Percentiles rank a stretch among this genome's conserved stretches.
Conservation (phyloP, 2,329 filamentous ascomycete genomes). For the Cryphonectria radicalis region DNA sequence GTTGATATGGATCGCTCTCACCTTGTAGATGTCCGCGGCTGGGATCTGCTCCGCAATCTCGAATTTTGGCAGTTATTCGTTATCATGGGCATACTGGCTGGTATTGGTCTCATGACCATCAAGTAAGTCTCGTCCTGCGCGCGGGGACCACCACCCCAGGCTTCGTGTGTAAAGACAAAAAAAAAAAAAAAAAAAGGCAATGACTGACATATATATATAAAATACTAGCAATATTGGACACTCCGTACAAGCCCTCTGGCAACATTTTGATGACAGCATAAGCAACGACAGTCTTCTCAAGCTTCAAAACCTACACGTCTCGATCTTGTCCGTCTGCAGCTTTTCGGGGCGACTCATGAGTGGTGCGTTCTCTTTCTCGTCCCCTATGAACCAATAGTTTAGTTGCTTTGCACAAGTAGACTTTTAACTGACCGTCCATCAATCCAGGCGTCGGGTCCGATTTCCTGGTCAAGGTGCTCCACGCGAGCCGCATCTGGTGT, state of each 20-base stretch:
- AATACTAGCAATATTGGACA: slow-evolving; percentile 85
- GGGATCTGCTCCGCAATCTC: slow-evolving; percentile 69
- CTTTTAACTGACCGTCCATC: slow-evolving; percentile 27
- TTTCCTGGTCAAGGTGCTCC: slow-evolving; percentile 78
- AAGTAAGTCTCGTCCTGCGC: slow-evolving; percentile 66
- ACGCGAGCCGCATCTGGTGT: slow-evolving; percentile 89
- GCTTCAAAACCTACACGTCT: slow-evolving; percentile 89
- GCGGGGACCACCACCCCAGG: background rate
- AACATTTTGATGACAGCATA: slow-evolving; percentile 76
- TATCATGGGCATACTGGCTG: slow-evolving; percentile 88
- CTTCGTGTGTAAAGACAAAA: too few species aligned
- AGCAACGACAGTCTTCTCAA: slow-evolving; percentile 75
- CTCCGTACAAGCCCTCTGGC: slow-evolving; percentile 85
- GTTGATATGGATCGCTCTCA: slow-evolving; percentile 76
- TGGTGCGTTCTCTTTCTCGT: slow-evolving; percentile 53
- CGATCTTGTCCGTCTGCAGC: slow-evolving; percentile 86
- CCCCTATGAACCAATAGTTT: background rate
- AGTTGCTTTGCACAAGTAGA: slow-evolving; percentile 3
- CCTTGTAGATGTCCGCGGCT: slow-evolving; percentile 88
- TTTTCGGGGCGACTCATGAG: slow-evolving; percentile 81
- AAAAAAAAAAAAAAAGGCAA: too few species aligned
- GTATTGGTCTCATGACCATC: slow-evolving; percentile 97
- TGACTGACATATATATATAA: background rate
- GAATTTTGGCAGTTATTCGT: slow-evolving; percentile 93
- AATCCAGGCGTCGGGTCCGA: slow-evolving; percentile 81